Base-by-base conservation (phyloP, 2,329 filamentous ascomycete genomes). In the Lecanosticta acicola region DNA sequence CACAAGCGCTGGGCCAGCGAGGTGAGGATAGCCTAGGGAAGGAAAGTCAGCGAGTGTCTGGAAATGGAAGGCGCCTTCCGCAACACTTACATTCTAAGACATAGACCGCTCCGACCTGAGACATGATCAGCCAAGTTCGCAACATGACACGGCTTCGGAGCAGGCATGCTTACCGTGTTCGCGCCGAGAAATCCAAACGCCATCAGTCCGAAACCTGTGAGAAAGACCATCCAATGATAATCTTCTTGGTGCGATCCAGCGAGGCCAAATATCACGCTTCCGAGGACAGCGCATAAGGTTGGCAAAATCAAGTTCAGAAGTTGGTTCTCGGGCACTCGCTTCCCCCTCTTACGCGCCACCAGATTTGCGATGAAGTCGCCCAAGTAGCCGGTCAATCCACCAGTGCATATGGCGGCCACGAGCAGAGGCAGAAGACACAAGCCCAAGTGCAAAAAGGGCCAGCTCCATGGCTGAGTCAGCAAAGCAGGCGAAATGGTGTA, bases 11-110 rank as follows among this genome's bases (percentile, higher is more conserved):
- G 60, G 60, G 7, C 60, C 60, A 5, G 60, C 60, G 44, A 61
- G 51, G 38, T 62, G 59, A 14, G 60, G 59, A 42, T 63, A 63
- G 48, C n/a, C n/a, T n/a, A n/a, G n/a, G n/a, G n/a, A n/a, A n/a
- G n/a, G n/a, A n/a, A n/a, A n/a, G n/a, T n/a, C n/a, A n/a, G n/a
- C n/a, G n/a, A n/a, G n/a, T n/a, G n/a, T n/a, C n/a, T n/a, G n/a
- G n/a, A n/a, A n/a, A n/a, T n/a, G n/a, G n/a, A n/a, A n/a, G n/a
- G n/a, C n/a, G n/a, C n/a, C n/a, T n/a, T n/a, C n/a, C n/a, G n/a
- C n/a, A n/a, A n/a, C n/a, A n/a, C n/a, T n/a, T n/a, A n/a, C 52
- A 56, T 44, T 63, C 60, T 1, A 63, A 49, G 9, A 62, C 56
- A 39, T 62, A 63, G n/a, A 63, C 60, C 2, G 59, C 54, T 10